These are phyloP conservation scores for Orbilia javanica DNA, from an alignment of 2,329 filamentous ascomycete genomes.

Conservation along the genomic window DNA sequence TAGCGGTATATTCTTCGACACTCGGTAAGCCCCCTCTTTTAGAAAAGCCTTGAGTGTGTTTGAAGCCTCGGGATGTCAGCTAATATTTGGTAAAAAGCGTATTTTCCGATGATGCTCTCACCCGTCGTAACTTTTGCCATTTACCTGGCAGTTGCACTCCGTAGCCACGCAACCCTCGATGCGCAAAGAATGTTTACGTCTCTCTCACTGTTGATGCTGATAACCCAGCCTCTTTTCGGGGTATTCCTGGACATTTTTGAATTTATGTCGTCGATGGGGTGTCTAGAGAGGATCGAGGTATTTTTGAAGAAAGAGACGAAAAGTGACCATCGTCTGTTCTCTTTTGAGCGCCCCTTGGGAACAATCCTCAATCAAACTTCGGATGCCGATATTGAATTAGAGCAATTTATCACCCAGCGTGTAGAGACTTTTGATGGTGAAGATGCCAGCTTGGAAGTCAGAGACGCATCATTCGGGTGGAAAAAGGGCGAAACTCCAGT, in stretches of 20 bases:
- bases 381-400: slow-evolving; percentile 11
- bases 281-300: slow-evolving; percentile 35
- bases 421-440: slow-evolving; percentile 35
- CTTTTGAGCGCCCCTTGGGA: slow-evolving; percentile 60
- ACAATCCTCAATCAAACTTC: slow-evolving; percentile 47
- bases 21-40: slow-evolving; percentile 62
- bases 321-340: slow-evolving; percentile 42
- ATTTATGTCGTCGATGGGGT: slow-evolving; percentile 63
- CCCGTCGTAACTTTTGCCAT: slow-evolving; percentile 60
- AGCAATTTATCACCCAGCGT: slow-evolving; percentile 44
- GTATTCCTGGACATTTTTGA: slow-evolving; percentile 64
- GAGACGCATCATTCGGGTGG: slow-evolving; percentile 46
- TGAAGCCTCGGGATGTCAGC: background rate
- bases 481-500: slow-evolving; percentile 43
- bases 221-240: slow-evolving; percentile 63
- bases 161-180: slow-evolving; percentile 27
- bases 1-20: slow-evolving; percentile 64
- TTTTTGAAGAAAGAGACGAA: slow-evolving; percentile 59
- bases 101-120: slow-evolving; percentile 61
- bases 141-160: slow-evolving; percentile 37
- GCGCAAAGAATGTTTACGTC: slow-evolving; percentile 63
- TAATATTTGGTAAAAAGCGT: slow-evolving; percentile 44
- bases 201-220: slow-evolving; percentile 64
- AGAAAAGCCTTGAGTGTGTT: background rate
- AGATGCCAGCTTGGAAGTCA: slow-evolving; percentile 31